Conservation (phyloP, 352 stramenopile species). For the Pythium plurisporium region DNA sequence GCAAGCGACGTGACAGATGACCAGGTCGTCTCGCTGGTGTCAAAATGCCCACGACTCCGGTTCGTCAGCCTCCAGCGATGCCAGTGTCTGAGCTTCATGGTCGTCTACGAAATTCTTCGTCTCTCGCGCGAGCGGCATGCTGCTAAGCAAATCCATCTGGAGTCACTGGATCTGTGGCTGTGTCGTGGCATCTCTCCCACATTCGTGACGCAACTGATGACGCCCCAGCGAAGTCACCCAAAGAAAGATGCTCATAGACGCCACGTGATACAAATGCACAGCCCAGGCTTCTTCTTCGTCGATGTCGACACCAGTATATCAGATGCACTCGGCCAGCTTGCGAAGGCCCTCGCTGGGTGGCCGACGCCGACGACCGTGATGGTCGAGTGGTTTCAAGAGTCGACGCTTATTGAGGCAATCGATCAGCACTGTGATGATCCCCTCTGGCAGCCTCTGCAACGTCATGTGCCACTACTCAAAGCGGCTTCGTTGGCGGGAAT, state of each 20-base stretch:
- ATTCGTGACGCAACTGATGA: conserved; percentile 22
- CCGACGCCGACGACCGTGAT: too few relatives aligned
- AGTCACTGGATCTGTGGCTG: conserved; percentile 29
- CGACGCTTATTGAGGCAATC: not conserved
- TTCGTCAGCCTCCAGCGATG: conserved; percentile 22
- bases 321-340: too few relatives aligned
- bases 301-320: too few relatives aligned
- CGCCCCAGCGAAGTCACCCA: not conserved
- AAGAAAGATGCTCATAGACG: too few relatives aligned
- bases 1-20: conserved; percentile 21
- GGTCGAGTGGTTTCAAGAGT: not conserved
- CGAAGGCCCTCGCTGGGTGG: too few relatives aligned
- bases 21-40: conserved; percentile 22
- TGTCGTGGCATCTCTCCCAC: conserved; percentile 25
- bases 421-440: not conserved
- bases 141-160: not conserved
- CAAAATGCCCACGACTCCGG: conserved; percentile 7
- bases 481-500: not conserved
- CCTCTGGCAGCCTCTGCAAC: not conserved
- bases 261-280: conserved; percentile 11
- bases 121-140: conserved; percentile 11
- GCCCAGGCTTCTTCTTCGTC: conserved; percentile 23
- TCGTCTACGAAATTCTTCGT: conserved; percentile 30
- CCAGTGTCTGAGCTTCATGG: conserved; percentile 27
- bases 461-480: conserved; percentile 2